Evolutionary conservation across 2,329 filamentous ascomycete species (phyloP).

Genomic region (Sodiomyces alkalinus): DNA sequence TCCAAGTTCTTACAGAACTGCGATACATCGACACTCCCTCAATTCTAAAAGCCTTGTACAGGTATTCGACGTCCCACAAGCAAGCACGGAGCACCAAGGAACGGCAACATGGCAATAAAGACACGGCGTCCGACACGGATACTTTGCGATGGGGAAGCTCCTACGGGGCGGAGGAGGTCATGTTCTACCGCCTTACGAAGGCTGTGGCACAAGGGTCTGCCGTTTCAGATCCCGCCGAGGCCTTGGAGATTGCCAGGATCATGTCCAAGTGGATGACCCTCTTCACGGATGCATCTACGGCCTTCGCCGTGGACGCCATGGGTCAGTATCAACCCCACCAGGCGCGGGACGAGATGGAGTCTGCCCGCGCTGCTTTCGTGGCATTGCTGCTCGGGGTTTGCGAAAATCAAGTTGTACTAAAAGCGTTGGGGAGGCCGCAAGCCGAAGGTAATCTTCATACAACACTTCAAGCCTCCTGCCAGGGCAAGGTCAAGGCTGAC

Average conservation of each 20-base stretch:
- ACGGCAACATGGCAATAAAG: too few species aligned
- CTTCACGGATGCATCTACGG: slow-evolving; percentile 34
- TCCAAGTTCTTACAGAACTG: slow-evolving; percentile 37
- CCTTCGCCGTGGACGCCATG: slow-evolving; percentile 32
- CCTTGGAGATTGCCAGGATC: slow-evolving; percentile 30
- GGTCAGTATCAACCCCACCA: slow-evolving; percentile 26
- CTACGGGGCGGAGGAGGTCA: slow-evolving; percentile 64
- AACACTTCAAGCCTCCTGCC: too few species aligned
- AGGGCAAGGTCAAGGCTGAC: too few species aligned
- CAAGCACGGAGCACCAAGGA: slow-evolving; percentile 15
- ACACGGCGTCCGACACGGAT: slow-evolving; percentile 2
- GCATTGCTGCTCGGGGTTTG: slow-evolving; percentile 46
- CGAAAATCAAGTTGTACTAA: slow-evolving; percentile 41
- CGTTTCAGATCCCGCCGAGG: slow-evolving; percentile 30
- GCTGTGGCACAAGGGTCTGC: slow-evolving; percentile 49
- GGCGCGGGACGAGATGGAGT: slow-evolving; percentile 40
- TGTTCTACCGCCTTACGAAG: slow-evolving; percentile 86
- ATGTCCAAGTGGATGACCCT: slow-evolving; percentile 44
- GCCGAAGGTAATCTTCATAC: too few species aligned
- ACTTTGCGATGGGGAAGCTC: slow-evolving; percentile 39
- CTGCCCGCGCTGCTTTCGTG: slow-evolving; percentile 46
- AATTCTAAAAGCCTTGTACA: slow-evolving; percentile 38
- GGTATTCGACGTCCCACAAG: slow-evolving; percentile 37
- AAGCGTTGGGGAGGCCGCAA: slow-evolving; percentile 33
- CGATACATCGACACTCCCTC: slow-evolving; percentile 37